Evolutionary conservation across 805 yeast species (phyloP), one percentile per base, ranked within the genome.

Genomic region (Candida patagonica): DNA sequence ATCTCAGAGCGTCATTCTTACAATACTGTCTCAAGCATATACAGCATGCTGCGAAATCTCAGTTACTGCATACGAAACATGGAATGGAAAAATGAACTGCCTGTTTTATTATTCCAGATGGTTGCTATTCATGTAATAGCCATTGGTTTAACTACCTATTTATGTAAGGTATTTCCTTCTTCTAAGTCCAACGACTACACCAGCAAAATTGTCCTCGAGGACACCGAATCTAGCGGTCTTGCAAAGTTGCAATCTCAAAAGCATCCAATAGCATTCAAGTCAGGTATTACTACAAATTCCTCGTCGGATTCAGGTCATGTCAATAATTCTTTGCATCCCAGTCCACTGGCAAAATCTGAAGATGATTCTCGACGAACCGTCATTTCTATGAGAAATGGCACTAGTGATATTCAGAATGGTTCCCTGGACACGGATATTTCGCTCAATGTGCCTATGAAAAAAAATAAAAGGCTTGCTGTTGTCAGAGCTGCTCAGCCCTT

Each of bases 101-200:
- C 56, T 6, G 20, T 45, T 7, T 37, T 51, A 6, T 35, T 50
- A 20, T 46, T 49, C 30, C 61, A 58, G 32, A 52, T 51, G 1
- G 43, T 59, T 12, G 62, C 63, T 4, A 46, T 59, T 35, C 63
- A 60, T 23, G 57, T 59, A 17, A 50, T 60, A 10, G 56, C 55
- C 1, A 48, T 51, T 19, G 55, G 61, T 7, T 29, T 58, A 19
- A 38, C 53, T 34, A 55, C 56, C 10, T 53, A 52, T 17, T 27
- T 60, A 12, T 41, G 58, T 6, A 47, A 50, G 16, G 41, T 48
- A n/a, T 53, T 57, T 34, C 47, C 56, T n/a, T 55, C 45, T 26
- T 47, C 38, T 13, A 38, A 15, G 8, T 10, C 29, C 17, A 30
- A 30, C 2, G 21, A 27, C 13, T 15, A 15, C 13, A 26, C 25